Evolutionary conservation across 495 filamentous ascomycete genomes (phyloP).

Genomic region (Penicillium verhagenii): DNA sequence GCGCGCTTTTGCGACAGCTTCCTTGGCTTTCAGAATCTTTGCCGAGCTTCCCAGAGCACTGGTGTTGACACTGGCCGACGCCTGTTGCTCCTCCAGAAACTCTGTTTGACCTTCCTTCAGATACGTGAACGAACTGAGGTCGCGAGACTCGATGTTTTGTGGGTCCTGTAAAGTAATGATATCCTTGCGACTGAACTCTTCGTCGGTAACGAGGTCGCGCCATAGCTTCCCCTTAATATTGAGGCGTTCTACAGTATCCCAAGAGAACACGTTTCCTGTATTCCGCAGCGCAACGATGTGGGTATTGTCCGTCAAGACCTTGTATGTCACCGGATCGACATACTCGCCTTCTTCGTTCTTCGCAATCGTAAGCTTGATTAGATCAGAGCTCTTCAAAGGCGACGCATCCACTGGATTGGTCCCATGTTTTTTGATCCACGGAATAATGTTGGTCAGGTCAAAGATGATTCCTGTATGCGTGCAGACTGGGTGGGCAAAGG

Average conservation of each 20-base stretch:
- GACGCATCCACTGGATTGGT: constrained; percentile 87
- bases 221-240: constrained; percentile 99
- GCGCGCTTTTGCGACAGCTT: constrained; percentile 83
- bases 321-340: constrained; percentile 95
- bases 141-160: constrained; percentile 79
- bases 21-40: constrained; percentile 89
- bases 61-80: constrained; percentile 66
- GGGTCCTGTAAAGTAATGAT: constrained; percentile 97
- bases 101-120: constrained; percentile 77
- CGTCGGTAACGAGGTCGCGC: constrained; percentile 85
- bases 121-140: constrained; percentile 88
- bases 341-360: constrained; percentile 93
- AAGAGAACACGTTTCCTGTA: constrained; percentile 92
- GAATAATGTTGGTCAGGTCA: constrained; percentile 79
- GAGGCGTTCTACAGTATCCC: constrained; percentile 89
- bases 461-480: constrained; percentile 77
- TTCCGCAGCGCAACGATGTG: constrained; percentile 89
- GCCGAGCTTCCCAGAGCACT: constrained; percentile 75
- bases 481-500: constrained; percentile 83
- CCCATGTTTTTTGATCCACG: constrained; percentile 90
- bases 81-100: constrained; percentile 59
- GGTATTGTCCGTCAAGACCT: constrained; percentile 96
- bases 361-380: constrained; percentile 87
- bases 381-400: constrained; percentile 72
- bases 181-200: constrained; percentile 84